Conservation (phyloP, 2,329 filamentous ascomycete species). For the Myriosclerotinia duriaeana region DNA sequence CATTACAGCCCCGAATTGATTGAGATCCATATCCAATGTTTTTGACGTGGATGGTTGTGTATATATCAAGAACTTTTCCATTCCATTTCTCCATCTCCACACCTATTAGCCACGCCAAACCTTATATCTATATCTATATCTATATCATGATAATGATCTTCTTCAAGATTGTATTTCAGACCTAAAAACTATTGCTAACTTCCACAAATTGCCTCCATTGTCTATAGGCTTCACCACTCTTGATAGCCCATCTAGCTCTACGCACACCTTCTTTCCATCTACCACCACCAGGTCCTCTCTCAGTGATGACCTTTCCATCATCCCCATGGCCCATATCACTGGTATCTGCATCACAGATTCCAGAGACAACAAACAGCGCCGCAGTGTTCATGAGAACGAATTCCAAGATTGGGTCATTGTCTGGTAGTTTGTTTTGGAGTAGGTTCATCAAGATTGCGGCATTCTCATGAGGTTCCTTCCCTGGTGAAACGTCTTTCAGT, state of each 20-base stretch:
- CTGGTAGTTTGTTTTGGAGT: slow-evolving; percentile 67
- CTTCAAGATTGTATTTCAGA: not conserved
- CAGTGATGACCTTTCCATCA: slow-evolving; percentile 75
- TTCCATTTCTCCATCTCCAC: not conserved
- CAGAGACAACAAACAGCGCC: slow-evolving; percentile 79
- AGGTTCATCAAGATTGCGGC: slow-evolving; percentile 79
- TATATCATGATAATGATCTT: slow-evolving; percentile 3
- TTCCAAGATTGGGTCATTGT: slow-evolving; percentile 81
- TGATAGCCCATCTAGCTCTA: slow-evolving; percentile 81
- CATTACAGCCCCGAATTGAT: not conserved
- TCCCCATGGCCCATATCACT: slow-evolving; percentile 79
- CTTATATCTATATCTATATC: not conserved
- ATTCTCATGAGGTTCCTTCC: slow-evolving; percentile 83
- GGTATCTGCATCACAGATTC: slow-evolving; percentile 78
- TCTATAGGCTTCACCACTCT: slow-evolving; percentile 80
- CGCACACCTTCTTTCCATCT: slow-evolving; percentile 95
- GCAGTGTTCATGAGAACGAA: slow-evolving; percentile 96
- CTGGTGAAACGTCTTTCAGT: slow-evolving; percentile 74
- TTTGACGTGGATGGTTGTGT: not conserved
- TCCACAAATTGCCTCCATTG: slow-evolving; percentile 84
- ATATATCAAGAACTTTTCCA: slow-evolving; percentile 5
- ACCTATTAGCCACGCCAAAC: not conserved
- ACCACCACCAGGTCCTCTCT: slow-evolving; percentile 79
- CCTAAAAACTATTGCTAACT: slow-evolving; percentile 50
- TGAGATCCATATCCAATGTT: not conserved